A percentile compares a stretch with the other conserved stretches of the same genome.
phyloP scores from a whole-genome alignment of 2,329 filamentous ascomycete species.

The Verticillium longisporum region DNA sequence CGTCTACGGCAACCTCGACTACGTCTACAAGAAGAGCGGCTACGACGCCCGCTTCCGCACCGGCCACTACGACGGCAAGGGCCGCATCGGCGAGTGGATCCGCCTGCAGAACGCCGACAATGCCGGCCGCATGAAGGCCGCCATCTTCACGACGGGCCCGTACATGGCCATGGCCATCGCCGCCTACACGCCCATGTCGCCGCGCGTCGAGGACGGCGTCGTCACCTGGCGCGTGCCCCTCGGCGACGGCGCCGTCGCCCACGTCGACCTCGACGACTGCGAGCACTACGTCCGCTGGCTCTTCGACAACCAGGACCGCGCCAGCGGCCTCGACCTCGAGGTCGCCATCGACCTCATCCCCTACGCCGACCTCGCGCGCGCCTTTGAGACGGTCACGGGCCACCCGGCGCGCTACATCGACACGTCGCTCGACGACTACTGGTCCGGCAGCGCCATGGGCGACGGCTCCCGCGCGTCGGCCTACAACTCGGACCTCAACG shows the following conservation, averaged over 20 bases:
- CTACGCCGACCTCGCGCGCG: slow-evolving; percentile 30
- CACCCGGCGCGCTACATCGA: slow-evolving; percentile 32
- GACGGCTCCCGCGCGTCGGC: slow-evolving; percentile 20
- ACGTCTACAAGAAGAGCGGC: slow-evolving; percentile 36
- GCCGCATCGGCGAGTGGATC: slow-evolving; percentile 37
- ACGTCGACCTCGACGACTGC: slow-evolving; percentile 38
- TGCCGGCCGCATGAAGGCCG: neutral
- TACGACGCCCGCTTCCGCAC: slow-evolving; percentile 36
- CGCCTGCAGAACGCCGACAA: slow-evolving; percentile 24
- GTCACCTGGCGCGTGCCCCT: slow-evolving; percentile 35
- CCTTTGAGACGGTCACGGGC: slow-evolving; percentile 35
- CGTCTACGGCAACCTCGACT: slow-evolving; percentile 43
- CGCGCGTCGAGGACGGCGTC: slow-evolving; percentile 29
- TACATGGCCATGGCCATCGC: slow-evolving; percentile 39
- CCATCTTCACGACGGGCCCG: slow-evolving; percentile 33
- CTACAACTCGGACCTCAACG: slow-evolving; percentile 23
- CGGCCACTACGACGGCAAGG: slow-evolving; percentile 43
- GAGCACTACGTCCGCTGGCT: slow-evolving; percentile 39
- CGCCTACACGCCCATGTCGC: slow-evolving; percentile 28
- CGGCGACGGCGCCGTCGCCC: slow-evolving; percentile 29
- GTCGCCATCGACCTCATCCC: slow-evolving; percentile 33
- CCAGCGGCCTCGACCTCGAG: slow-evolving; percentile 37
- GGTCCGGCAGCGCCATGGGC: slow-evolving; percentile 10
- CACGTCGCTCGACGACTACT: slow-evolving; percentile 26
- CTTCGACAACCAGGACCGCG: slow-evolving; percentile 35